phyloP scores from a whole-genome alignment of 2,329 filamentous ascomycete genomes.

The Colletotrichum endophyticum region DNA sequence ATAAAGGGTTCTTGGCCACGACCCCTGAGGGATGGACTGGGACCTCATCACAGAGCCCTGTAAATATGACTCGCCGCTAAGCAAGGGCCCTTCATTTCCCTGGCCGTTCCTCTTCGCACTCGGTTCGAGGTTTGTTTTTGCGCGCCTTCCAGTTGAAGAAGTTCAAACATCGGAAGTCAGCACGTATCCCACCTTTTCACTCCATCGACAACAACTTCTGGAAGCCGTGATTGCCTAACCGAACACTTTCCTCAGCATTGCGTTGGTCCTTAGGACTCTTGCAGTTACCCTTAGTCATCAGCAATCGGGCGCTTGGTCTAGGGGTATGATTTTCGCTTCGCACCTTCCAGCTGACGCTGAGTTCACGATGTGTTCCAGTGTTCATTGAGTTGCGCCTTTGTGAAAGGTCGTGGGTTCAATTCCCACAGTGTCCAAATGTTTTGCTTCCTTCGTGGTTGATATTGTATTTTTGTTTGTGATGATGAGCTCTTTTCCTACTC shows the following conservation, averaged over 20 bases:
- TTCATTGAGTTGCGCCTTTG: neutral
- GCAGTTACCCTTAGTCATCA: fast-evolving
- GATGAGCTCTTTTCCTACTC: neutral
- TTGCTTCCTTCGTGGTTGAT: neutral
- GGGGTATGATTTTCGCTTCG: slow-evolving; percentile 18
- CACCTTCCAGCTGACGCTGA: neutral
- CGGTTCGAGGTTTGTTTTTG: neutral
- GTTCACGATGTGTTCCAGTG: neutral
- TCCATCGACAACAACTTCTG: neutral
- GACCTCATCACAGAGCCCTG: neutral
- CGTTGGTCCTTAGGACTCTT: fast-evolving
- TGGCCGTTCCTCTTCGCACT: neutral
- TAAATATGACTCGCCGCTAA: neutral
- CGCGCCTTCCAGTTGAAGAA: neutral
- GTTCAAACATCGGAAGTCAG: neutral
- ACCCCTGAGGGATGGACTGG: neutral
- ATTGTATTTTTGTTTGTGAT: neutral
- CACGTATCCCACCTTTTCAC: neutral
- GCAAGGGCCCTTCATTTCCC: neutral
- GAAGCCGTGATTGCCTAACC: fast-evolving
- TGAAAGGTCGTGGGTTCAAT: slow-evolving; percentile 13
- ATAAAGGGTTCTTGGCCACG: neutral
- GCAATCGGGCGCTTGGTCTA: neutral
- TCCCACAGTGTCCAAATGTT: neutral
- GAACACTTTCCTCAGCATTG: fast-evolving